These are phyloP conservation scores for Penstemon davidsonii DNA, from an alignment of 257 asterid genomes.

Conservation along the genomic window DNA sequence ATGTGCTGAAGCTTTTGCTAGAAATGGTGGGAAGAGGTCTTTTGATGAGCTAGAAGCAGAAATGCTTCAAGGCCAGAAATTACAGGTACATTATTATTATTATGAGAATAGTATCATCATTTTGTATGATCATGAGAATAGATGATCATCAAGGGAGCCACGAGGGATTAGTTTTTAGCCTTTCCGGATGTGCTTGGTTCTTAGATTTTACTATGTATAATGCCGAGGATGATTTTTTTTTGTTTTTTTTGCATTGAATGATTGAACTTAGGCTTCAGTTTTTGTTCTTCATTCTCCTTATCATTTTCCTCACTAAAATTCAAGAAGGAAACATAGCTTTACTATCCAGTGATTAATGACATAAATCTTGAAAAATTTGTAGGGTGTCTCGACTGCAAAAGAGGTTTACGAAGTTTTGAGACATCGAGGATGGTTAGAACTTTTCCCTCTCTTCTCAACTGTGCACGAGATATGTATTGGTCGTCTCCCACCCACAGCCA, in stretches of 20 bases:
- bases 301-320: too few species aligned
- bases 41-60: conserved; percentile 92
- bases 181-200: too few species aligned
- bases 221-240: too few species aligned
- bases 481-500: conserved; percentile 73
- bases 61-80: conserved; percentile 89
- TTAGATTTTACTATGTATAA: too few species aligned
- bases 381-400: conserved; percentile 93
- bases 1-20: conserved; percentile 93
- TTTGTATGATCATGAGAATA: background rate
- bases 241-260: too few species aligned
- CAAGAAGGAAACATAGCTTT: too few species aligned
- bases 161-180: too few species aligned
- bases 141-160: too few species aligned
- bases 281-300: too few species aligned
- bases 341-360: background rate
- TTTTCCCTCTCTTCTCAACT: conserved; percentile 83
- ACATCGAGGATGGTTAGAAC: conserved; percentile 78
- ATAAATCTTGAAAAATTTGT: conserved; percentile 10
- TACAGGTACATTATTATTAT: conserved; percentile 52
- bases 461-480: conserved; percentile 89
- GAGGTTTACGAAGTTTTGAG: conserved; percentile 79
- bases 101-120: background rate
- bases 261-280: too few species aligned
- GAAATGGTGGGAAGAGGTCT: conserved; percentile 80